phyloP scores from a whole-genome alignment of 116 monocot genomes.

The Zostera marina region DNA sequence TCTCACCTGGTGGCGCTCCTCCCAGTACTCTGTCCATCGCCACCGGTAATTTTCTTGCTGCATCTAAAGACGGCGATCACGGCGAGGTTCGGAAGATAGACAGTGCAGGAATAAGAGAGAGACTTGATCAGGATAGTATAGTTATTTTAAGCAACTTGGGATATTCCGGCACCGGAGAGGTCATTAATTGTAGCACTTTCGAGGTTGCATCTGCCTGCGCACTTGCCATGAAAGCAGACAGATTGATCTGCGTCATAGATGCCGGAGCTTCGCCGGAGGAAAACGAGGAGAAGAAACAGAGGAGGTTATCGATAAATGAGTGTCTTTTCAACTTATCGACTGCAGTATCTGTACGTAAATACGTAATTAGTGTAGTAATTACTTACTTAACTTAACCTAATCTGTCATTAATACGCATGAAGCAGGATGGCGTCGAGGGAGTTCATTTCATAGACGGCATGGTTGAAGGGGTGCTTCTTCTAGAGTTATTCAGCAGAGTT shows the following conservation, averaged over 20 bases:
- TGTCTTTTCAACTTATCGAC: not conserved
- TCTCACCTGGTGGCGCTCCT: not conserved
- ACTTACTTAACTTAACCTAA: too few species aligned
- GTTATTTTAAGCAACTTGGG: constrained; percentile 88
- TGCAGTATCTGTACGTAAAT: not conserved
- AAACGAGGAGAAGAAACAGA: not conserved
- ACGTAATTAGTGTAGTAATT: too few species aligned
- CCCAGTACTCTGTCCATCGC: not conserved
- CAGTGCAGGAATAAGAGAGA: constrained; percentile 60
- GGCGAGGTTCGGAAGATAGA: constrained; percentile 84
- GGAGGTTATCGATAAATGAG: not conserved
- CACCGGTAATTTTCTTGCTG: not conserved
- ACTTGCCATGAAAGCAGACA: not conserved
- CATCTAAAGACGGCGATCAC: constrained; percentile 54
- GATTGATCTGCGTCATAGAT: not conserved
- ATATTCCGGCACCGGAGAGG: constrained; percentile 82
- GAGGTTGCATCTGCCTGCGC: not conserved
- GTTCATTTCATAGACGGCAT: constrained; percentile 75
- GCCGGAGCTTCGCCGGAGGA: not conserved
- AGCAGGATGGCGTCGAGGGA: constrained; percentile 76
- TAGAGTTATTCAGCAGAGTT: constrained; percentile 80
- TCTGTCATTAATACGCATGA: too few species aligned
- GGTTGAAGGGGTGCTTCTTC: constrained; percentile 50
- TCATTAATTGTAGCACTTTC: constrained; percentile 54
- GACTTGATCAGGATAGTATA: constrained; percentile 72